Conservation (phyloP, 2,329 filamentous ascomycete species). For the Hirsutella thompsonii region DNA sequence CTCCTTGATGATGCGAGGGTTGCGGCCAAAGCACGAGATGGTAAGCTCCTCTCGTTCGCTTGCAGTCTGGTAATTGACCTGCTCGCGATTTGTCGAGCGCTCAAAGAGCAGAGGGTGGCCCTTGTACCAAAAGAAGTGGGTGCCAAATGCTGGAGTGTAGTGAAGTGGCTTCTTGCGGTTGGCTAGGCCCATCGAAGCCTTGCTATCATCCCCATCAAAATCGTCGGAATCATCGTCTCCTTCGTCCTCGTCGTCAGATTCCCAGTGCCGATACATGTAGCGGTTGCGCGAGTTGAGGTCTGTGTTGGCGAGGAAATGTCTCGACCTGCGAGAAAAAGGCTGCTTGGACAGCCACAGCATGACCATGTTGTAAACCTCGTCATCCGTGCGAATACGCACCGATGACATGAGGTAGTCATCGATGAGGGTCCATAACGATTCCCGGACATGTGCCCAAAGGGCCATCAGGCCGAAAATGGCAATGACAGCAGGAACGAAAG, state of each 20-base stretch:
- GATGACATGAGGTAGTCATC: slow-evolving; percentile 48
- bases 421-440: slow-evolving; percentile 33
- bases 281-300: slow-evolving; percentile 40
- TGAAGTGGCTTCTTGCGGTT: slow-evolving; percentile 33
- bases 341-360: slow-evolving; percentile 58
- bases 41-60: slow-evolving; percentile 46
- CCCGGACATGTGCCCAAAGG: slow-evolving; percentile 37
- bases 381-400: slow-evolving; percentile 53
- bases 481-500: slow-evolving; percentile 47
- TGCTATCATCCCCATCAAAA: slow-evolving; percentile 12
- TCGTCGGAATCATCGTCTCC: slow-evolving; percentile 28
- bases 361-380: slow-evolving; percentile 61
- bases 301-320: slow-evolving; percentile 53
- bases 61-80: slow-evolving; percentile 22
- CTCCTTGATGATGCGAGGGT: slow-evolving; percentile 47
- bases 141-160: slow-evolving; percentile 56
- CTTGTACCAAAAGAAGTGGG: slow-evolving; percentile 56
- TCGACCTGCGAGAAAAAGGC: slow-evolving; percentile 43
- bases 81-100: slow-evolving; percentile 34
- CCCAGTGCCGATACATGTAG: slow-evolving; percentile 32
- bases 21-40: slow-evolving; percentile 48
- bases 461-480: slow-evolving; percentile 35
- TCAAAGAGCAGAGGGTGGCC: slow-evolving; percentile 44
- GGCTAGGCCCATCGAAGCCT: slow-evolving; percentile 14
- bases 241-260: slow-evolving; percentile 26